A percentile compares a stretch with the other conserved stretches of the same genome.
These are phyloP conservation scores for Quercus gilva DNA, from an alignment of 306 rosid species.

Conservation along the genomic window DNA sequence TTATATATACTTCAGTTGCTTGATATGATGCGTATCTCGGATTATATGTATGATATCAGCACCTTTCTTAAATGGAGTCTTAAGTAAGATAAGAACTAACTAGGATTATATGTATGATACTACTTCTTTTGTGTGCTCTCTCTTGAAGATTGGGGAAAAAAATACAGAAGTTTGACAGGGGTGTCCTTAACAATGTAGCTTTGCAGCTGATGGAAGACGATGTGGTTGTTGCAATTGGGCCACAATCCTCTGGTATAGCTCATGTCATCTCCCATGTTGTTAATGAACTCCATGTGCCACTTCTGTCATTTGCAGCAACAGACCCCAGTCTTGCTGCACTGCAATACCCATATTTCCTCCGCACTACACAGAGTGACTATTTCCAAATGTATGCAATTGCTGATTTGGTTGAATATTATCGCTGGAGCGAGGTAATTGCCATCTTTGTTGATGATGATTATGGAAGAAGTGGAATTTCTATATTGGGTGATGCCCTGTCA, in stretches of 20 bases:
- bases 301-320: conserved; percentile 84
- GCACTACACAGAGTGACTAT: conserved; percentile 76
- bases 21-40: neutral
- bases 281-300: conserved; percentile 87
- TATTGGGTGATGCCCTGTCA: conserved; percentile 65
- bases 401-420: conserved; percentile 52
- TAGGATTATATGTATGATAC: neutral
- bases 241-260: conserved; percentile 91
- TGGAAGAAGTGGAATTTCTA: conserved; percentile 76
- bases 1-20: neutral
- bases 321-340: conserved; percentile 77
- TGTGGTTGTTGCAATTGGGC: conserved; percentile 78
- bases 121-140: conserved; percentile 14
- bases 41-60: neutral
- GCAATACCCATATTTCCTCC: conserved; percentile 76
- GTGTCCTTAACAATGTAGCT: conserved; percentile 54
- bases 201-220: conserved; percentile 78
- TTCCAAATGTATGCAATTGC: conserved; percentile 85
- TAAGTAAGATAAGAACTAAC: neutral
- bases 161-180: conserved; percentile 18
- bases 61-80: neutral
- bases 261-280: conserved; percentile 87
- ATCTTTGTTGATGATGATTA: conserved; percentile 83
- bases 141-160: neutral
- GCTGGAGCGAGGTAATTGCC: conserved; percentile 84